Percentiles rank a stretch among this genome's conserved stretches.
phyloP scores from a whole-genome alignment of 2,329 filamentous ascomycete genomes.

The Colletotrichum lini region DNA sequence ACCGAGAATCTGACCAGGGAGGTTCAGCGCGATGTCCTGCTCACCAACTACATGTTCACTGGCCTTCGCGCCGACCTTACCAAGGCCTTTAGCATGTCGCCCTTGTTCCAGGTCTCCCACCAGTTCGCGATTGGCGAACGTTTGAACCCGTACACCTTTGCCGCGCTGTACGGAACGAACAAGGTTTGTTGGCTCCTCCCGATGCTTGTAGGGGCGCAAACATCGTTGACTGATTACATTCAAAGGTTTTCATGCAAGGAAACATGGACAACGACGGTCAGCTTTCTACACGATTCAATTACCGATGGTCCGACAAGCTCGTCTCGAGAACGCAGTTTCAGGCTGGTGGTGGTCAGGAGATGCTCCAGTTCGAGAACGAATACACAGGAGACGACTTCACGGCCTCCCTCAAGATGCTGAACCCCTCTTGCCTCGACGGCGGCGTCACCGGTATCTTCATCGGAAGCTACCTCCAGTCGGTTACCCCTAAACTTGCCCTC shows the following conservation, averaged over 20 bases:
- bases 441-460: slow-evolving; percentile 96
- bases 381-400: slow-evolving; percentile 95
- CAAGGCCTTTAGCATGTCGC: slow-evolving; percentile 94
- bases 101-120: slow-evolving; percentile 97
- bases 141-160: slow-evolving; percentile 94
- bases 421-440: slow-evolving; percentile 94
- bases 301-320: slow-evolving; percentile 84
- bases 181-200: slow-evolving; percentile 73
- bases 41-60: slow-evolving; percentile 97
- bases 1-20: slow-evolving; percentile 92
- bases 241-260: slow-evolving; percentile 92
- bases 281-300: slow-evolving; percentile 92
- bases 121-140: slow-evolving; percentile 95
- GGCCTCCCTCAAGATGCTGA: slow-evolving; percentile 91
- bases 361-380: slow-evolving; percentile 95
- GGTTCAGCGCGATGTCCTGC: slow-evolving; percentile 95
- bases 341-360: slow-evolving; percentile 84
- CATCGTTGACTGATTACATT: slow-evolving; percentile 13
- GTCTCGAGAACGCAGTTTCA: slow-evolving; percentile 92
- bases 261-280: slow-evolving; percentile 94
- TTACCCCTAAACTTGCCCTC: slow-evolving; percentile 88
- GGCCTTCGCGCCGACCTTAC: slow-evolving; percentile 96
- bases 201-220: slow-evolving; percentile 5
- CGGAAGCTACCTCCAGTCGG: slow-evolving; percentile 92
- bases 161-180: slow-evolving; percentile 91